A percentile compares a stretch with the other conserved stretches of the same genome.
Conservation (phyloP, 2,329 filamentous ascomycete genomes). For the Fusarium sp. region DNA sequence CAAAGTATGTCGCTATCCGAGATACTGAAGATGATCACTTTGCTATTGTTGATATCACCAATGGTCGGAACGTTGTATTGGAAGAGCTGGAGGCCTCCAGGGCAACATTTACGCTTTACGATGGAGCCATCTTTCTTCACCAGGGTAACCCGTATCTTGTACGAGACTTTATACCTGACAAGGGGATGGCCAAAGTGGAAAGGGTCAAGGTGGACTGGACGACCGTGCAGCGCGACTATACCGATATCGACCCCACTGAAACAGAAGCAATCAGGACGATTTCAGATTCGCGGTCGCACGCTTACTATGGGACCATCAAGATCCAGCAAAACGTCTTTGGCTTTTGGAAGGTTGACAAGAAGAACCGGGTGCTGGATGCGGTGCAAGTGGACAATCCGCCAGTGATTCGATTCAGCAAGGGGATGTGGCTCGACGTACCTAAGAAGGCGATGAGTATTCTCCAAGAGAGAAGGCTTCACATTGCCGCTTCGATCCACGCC, state of each 20-base stretch:
- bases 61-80: constrained; percentile 83
- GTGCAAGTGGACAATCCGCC: constrained; percentile 94
- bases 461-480: constrained; percentile 75
- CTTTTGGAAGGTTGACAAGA: constrained; percentile 96
- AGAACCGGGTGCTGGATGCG: constrained; percentile 86
- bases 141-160: constrained; percentile 95
- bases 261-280: constrained; percentile 88
- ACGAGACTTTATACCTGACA: constrained; percentile 84
- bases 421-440: constrained; percentile 96
- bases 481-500: constrained; percentile 91
- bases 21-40: constrained; percentile 93
- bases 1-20: constrained; percentile 84
- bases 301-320: constrained; percentile 87
- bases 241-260: constrained; percentile 92
- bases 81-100: constrained; percentile 96
- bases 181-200: constrained; percentile 86
- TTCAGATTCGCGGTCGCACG: constrained; percentile 68
- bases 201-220: constrained; percentile 94
- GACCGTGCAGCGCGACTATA: constrained; percentile 91
- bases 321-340: constrained; percentile 92
- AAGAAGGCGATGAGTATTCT: constrained; percentile 82
- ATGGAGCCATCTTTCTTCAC: constrained; percentile 95
- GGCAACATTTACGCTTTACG: constrained; percentile 96
- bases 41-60: constrained; percentile 88
- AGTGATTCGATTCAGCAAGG: constrained; percentile 84